Percentiles rank a stretch among this genome's conserved stretches.
These are phyloP conservation scores for Boletellus sp. DNA, from an alignment of 768 basidiomycete genomes.

Conservation along the genomic window DNA sequence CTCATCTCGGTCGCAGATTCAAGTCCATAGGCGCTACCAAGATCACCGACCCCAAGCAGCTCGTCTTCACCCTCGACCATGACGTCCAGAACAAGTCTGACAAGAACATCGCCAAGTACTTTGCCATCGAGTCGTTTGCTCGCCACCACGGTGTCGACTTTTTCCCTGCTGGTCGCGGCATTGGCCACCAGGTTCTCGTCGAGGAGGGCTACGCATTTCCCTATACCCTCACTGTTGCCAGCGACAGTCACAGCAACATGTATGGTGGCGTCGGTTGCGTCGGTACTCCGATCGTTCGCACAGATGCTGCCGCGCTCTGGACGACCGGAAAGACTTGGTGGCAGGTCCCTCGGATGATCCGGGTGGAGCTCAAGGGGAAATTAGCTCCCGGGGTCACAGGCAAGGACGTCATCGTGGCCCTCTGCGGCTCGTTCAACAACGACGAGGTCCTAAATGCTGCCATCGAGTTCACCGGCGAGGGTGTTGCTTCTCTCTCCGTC, in stretches of 20 bases:
- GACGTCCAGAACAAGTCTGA: slow-evolving; percentile 94
- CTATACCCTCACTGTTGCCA: slow-evolving; percentile 90
- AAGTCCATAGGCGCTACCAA: slow-evolving; percentile 88
- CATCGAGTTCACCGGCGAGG: slow-evolving; percentile 93
- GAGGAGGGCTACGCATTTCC: slow-evolving; percentile 99
- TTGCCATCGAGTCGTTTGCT: slow-evolving; percentile 87
- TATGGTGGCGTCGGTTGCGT: slow-evolving; percentile 98
- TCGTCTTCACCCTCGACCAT: slow-evolving; percentile 96
- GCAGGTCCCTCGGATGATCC: slow-evolving; percentile 97
- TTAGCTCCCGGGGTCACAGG: slow-evolving; percentile 90
- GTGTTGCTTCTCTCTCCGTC: slow-evolving; percentile 69
- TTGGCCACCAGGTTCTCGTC: slow-evolving; percentile 95
- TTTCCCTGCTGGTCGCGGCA: slow-evolving; percentile 95
- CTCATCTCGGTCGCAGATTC: slow-evolving; percentile 53
- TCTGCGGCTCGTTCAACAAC: slow-evolving; percentile 92
- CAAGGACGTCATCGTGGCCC: slow-evolving; percentile 96
- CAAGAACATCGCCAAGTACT: slow-evolving; percentile 91
- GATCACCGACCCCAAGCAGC: slow-evolving; percentile 76
- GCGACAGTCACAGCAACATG: slow-evolving; percentile 97
- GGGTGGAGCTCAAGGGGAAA: slow-evolving; percentile 82
- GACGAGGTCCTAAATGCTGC: slow-evolving; percentile 97
- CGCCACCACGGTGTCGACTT: slow-evolving; percentile 85
- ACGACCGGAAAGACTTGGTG: slow-evolving; percentile 99
- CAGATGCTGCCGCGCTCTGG: slow-evolving; percentile 94
- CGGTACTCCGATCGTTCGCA: slow-evolving; percentile 95